These are phyloP conservation scores for Neodidymelliopsis sp. DNA, from an alignment of 2,329 filamentous ascomycete genomes.

Conservation along the genomic window DNA sequence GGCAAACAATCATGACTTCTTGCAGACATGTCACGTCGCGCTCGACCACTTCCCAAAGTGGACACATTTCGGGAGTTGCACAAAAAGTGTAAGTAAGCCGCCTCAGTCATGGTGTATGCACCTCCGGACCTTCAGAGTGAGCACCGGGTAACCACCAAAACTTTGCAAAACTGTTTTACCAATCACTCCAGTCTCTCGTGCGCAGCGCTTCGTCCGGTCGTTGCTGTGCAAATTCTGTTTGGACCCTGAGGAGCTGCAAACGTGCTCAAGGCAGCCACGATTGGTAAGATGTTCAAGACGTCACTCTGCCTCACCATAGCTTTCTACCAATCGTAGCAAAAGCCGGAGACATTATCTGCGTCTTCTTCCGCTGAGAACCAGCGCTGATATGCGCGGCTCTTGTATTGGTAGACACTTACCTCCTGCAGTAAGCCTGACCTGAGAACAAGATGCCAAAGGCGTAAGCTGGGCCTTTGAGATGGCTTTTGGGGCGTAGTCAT, in stretches of 20 bases:
- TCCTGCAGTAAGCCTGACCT: constrained; percentile 10
- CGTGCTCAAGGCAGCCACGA: constrained; percentile 5
- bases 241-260: constrained; percentile 7
- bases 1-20: background rate
- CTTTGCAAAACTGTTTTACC: constrained; percentile 1
- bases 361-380: constrained; percentile 2
- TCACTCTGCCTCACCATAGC: constrained; percentile 1
- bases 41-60: background rate
- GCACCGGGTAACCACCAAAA: background rate
- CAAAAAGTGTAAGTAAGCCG: constrained; percentile 10
- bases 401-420: constrained; percentile 6
- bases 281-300: constrained; percentile 1
- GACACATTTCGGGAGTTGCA: constrained; percentile 8
- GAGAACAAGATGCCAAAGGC: constrained; percentile 3
- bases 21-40: background rate
- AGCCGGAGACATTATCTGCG: background rate
- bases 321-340: background rate
- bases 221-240: constrained; percentile 1
- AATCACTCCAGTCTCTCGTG: background rate
- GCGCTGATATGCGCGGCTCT: constrained; percentile 3
- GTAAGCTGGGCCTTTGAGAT: no score
- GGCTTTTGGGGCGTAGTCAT: background rate
- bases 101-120: constrained; percentile 6
- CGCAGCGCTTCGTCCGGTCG: constrained; percentile 17
- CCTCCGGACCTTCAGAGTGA: background rate